Conservation (phyloP, 2,329 filamentous ascomycete species). For the Penicillium sp. region DNA sequence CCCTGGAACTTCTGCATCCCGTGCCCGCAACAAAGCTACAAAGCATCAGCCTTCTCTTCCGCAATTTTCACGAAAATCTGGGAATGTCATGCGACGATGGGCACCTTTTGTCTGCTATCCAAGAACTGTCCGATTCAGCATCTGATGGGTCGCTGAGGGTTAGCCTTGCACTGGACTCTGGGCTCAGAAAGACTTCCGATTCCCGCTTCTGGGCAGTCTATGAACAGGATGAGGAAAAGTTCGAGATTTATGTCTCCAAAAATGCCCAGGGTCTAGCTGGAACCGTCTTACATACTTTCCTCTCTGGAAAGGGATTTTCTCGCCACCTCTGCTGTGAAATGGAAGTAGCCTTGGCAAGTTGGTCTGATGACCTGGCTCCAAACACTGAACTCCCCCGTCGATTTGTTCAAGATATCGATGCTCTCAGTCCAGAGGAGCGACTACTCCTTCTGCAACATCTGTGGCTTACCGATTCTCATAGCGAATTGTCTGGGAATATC, state of each 20-base stretch:
- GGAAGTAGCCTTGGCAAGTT: constrained; percentile 47
- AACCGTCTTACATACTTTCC: constrained; percentile 54
- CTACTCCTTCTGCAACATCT: constrained; percentile 49
- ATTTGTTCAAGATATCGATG: constrained; percentile 50
- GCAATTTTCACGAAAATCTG: constrained; percentile 39
- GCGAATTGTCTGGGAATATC: constrained; percentile 38
- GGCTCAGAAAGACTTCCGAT: constrained; percentile 45
- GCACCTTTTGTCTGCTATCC: constrained; percentile 36
- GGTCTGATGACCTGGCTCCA: constrained; percentile 40
- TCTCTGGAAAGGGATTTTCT: constrained; percentile 49
- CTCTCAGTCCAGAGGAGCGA: constrained; percentile 50
- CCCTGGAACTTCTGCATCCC: constrained; percentile 50
- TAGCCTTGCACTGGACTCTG: constrained; percentile 49
- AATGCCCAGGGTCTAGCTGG: constrained; percentile 51
- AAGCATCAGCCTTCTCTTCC: constrained; percentile 41
- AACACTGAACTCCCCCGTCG: constrained; percentile 45
- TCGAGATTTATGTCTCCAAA: constrained; percentile 53
- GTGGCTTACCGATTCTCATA: constrained; percentile 37
- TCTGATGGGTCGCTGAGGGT: constrained; percentile 39
- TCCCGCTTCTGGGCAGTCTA: constrained; percentile 52
- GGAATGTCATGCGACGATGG: constrained; percentile 28
- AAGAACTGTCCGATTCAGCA: constrained; percentile 39
- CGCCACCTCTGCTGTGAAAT: constrained; percentile 49
- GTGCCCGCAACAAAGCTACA: constrained; percentile 44
- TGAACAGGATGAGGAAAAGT: constrained; percentile 37